Evolutionary conservation across 441 rosid species (phyloP).

Genomic region (Gossypium schwendimanii): DNA sequence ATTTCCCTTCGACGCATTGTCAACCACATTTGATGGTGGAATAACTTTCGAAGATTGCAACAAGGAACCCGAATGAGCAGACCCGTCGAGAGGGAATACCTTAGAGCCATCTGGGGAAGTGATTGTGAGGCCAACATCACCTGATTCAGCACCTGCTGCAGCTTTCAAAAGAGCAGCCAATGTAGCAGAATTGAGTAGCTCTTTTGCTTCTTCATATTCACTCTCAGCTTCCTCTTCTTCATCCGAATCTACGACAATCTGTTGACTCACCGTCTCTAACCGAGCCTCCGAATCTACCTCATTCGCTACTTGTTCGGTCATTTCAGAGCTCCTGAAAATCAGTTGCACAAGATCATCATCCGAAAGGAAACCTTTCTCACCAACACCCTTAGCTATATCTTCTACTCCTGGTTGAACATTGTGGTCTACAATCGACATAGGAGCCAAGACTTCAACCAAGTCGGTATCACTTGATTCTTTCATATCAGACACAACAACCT

Average conservation of each 20-base stretch:
- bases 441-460: neutral
- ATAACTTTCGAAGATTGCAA: constrained; percentile 22
- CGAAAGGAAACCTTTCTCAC: constrained; percentile 22
- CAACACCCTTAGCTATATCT: neutral
- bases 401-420: constrained; percentile 1
- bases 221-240: constrained; percentile 27
- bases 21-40: constrained; percentile 19
- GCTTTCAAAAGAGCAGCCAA: constrained; percentile 38
- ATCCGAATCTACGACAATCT: constrained; percentile 30
- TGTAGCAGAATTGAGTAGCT: constrained; percentile 37
- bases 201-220: constrained; percentile 27
- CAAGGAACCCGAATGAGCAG: constrained; percentile 27
- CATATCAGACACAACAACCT: constrained; percentile 8
- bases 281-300: constrained; percentile 25
- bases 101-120: constrained; percentile 31
- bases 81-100: constrained; percentile 28
- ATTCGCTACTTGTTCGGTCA: constrained; percentile 21
- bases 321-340: constrained; percentile 29
- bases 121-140: constrained; percentile 19
- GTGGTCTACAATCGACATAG: constrained; percentile 1
- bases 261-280: constrained; percentile 24
- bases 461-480: constrained; percentile 7
- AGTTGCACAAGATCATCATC: constrained; percentile 34
- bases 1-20: constrained; percentile 19
- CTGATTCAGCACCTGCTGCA: constrained; percentile 32